Evolutionary conservation across 257 asterid genomes (phyloP), one percentile per base, ranked within the genome.

Genomic region (Solanum habrochaites): DNA sequence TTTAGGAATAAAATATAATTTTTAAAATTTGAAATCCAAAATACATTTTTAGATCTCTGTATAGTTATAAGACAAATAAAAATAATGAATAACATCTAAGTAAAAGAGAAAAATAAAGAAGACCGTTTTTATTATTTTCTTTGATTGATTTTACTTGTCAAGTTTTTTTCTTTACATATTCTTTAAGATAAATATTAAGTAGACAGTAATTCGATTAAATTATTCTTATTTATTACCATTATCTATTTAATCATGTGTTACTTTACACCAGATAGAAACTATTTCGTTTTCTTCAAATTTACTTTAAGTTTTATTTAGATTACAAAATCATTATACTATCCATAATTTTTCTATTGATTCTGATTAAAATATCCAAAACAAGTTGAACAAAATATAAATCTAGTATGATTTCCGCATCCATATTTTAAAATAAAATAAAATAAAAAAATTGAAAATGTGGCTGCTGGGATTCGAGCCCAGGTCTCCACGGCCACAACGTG

Each of bases 381-480:
- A 6, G 3, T 16, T 52, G 62, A 52, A 47, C 56, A 47, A 47
- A 47, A 47, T 47, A 2, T 23, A 52, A 52, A 52, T 40, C 45
- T 40, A 40, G 45, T 39, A 37, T 1, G 29, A 27, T 27, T 27
- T 27, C 29, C 29, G 29, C 58, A 49, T 14, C 1, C 21, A 49
- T 8, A 2, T 5, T 49, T 49, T 49, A 15, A 4, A 3, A 3
- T 10, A 43, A 43, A 11, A 45, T 0, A 5, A 15, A 49, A 14
- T 13, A 14, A 2, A 14, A 2, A 15, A 15, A 6, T 14, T 4
- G 0, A 49, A 49, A 49, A 6, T 52, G 98, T 95, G 98, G 99
- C 98, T 95, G 98, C 98, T 96, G 96, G 98, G 96, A 96, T 96
- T 96, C 97, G 95, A 95, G 99, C 98, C 97, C 98, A 93, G 96